Conservation (phyloP, 176 grass and related monocot genomes). For the Bromus sterilis region DNA sequence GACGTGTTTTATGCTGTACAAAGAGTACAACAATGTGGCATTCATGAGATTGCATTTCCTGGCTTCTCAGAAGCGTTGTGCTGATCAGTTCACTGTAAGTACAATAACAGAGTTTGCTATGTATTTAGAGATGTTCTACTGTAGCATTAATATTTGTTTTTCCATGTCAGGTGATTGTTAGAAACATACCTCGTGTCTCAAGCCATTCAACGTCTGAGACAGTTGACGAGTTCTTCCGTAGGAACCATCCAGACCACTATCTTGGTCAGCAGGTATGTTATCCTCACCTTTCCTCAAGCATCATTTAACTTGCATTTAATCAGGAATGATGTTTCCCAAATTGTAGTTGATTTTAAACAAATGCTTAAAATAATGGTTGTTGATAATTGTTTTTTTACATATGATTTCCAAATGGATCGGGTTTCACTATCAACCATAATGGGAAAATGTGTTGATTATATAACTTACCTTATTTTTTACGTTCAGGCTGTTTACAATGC, state of each 20-base stretch:
- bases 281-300: not conserved
- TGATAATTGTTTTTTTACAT: too few species aligned
- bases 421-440: too few species aligned
- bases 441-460: not conserved
- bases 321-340: not conserved
- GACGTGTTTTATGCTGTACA: conserved; percentile 78
- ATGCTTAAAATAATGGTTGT: not conserved
- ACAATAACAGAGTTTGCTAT: not conserved
- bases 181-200: conserved; percentile 65
- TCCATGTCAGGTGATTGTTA: conserved; percentile 80
- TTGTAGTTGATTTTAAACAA: not conserved
- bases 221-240: conserved; percentile 83
- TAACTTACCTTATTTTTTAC: conserved; percentile 2
- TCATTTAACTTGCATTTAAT: not conserved
- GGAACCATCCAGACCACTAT: conserved; percentile 92
- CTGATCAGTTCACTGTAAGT: conserved; percentile 94
- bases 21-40: conserved; percentile 84
- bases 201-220: conserved; percentile 86
- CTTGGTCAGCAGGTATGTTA: conserved; percentile 78
- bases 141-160: not conserved
- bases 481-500: conserved; percentile 92
- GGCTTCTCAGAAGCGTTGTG: conserved; percentile 77
- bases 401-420: too few species aligned
- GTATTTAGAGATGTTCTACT: not conserved
- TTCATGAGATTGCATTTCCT: conserved; percentile 98